phyloP scores from a whole-genome alignment of 1,284 basidiomycete genomes.

The Mycosarcoma mackinlayi region DNA sequence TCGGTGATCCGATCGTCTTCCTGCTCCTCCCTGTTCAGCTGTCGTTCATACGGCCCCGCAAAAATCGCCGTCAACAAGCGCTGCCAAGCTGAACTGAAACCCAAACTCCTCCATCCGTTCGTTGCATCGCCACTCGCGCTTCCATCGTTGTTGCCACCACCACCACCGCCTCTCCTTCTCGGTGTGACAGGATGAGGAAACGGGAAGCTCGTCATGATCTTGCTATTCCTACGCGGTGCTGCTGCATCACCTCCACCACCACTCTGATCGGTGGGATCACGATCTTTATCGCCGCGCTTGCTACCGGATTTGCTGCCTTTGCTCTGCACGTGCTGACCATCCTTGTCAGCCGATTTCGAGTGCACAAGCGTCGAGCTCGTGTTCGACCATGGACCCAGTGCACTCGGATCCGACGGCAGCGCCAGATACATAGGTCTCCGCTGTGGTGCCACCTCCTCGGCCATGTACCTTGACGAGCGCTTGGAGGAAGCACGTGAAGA shows the following conservation, averaged over 20 bases:
- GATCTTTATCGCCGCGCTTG: background rate
- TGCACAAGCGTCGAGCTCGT: conserved; percentile 1
- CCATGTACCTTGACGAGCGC: conserved; percentile 22
- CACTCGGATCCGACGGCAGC: conserved; percentile 29
- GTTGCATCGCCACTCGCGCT: background rate
- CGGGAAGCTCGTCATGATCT: conserved; percentile 52
- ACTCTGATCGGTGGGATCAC: background rate
- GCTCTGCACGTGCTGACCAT: no score
- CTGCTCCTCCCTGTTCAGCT: conserved; percentile 27
- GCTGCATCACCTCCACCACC: background rate
- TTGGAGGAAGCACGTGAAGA: conserved; percentile 20
- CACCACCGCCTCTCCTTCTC: conserved; percentile 2
- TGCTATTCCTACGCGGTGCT: conserved; percentile 27
- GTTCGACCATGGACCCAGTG: conserved; percentile 19
- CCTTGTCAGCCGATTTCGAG: background rate
- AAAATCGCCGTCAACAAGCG: conserved; percentile 27
- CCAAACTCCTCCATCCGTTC: background rate
- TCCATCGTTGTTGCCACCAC: no score
- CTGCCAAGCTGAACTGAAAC: conserved; percentile 25
- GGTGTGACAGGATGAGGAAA: conserved; percentile 44
- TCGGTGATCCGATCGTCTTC: conserved; percentile 37
- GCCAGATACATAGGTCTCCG: conserved; percentile 28
- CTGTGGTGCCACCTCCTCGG: conserved; percentile 36
- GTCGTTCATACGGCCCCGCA: conserved; percentile 43
- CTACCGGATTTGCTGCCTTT: background rate